Conservation (phyloP, 352 stramenopile species). For the Chrysophaeum taylorii region DNA sequence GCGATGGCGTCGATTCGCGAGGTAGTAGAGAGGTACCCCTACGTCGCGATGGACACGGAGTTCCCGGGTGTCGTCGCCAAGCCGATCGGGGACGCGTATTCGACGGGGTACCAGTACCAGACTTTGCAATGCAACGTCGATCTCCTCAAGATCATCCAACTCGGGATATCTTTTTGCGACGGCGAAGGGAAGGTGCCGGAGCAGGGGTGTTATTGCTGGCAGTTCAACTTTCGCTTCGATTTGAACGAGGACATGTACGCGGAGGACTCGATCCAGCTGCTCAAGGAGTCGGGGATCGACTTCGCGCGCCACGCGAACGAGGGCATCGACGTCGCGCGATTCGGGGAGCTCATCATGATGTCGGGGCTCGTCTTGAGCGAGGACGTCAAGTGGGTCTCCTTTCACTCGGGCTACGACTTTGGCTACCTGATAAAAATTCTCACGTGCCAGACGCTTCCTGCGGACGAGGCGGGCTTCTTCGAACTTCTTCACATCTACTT, state of each 20-base stretch:
- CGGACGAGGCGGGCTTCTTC: conserved; percentile 84
- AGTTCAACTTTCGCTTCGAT: conserved; percentile 99
- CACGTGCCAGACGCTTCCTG: conserved; percentile 71
- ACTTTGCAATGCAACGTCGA: conserved; percentile 97
- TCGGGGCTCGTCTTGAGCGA: conserved; percentile 94
- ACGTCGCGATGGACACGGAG: conserved; percentile 99
- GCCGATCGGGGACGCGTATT: conserved; percentile 87
- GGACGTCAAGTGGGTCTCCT: conserved; percentile 96
- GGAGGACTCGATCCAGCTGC: conserved; percentile 95
- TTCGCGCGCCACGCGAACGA: conserved; percentile 87
- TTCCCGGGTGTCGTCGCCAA: conserved; percentile 96
- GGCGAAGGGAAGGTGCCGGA: conserved; percentile 76
- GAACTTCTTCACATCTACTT: conserved; percentile 96
- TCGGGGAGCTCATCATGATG: conserved; percentile 94
- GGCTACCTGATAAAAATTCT: conserved; percentile 95
- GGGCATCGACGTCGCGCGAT: conserved; percentile 90
- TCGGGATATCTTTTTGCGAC: conserved; percentile 67
- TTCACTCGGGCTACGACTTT: conserved; percentile 98
- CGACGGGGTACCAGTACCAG: conserved; percentile 93
- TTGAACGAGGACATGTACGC: conserved; percentile 97
- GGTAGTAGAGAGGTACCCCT: conserved; percentile 87
- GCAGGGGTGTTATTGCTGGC: conserved; percentile 85
- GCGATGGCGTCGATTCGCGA: conserved; percentile 89
- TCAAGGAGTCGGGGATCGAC: conserved; percentile 93
- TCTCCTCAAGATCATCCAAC: conserved; percentile 94